phyloP scores from a whole-genome alignment of 225 moss, liverwort and hornwort species.

The Antitrichia curtipendula region DNA sequence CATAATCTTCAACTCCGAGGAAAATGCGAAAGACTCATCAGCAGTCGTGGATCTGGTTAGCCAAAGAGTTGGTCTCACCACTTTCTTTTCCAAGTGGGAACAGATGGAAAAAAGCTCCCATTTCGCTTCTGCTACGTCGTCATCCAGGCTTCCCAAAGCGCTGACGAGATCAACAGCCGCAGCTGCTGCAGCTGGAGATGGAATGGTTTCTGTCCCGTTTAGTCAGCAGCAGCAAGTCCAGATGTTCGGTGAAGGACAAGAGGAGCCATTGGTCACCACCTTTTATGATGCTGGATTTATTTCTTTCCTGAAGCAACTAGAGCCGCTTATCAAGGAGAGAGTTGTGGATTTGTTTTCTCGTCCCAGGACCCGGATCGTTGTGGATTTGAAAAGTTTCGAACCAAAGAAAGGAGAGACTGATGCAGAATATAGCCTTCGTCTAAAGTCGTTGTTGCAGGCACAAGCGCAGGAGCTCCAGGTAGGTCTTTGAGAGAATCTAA shows the following conservation, averaged over 20 bases:
- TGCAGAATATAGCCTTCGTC: conserved; percentile 42
- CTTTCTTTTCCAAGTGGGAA: conserved; percentile 87
- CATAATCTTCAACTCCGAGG: conserved; percentile 67
- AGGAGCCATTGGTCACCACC: conserved; percentile 75
- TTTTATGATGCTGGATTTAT: conserved; percentile 89
- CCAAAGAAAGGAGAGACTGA: conserved; percentile 67
- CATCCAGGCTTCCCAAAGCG: conserved; percentile 83
- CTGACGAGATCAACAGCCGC: conserved; percentile 89
- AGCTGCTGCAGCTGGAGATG: conserved; percentile 82
- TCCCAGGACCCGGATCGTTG: conserved; percentile 48
- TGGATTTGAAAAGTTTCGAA: conserved; percentile 59
- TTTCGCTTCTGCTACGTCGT: conserved; percentile 56
- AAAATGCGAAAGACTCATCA: conserved; percentile 55
- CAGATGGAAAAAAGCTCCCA: conserved; percentile 76
- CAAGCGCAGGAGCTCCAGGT: conserved; percentile 95
- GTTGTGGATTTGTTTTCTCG: conserved; percentile 87
- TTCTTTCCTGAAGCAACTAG: conserved; percentile 53
- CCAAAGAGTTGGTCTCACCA: conserved; percentile 71
- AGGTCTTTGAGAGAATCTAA: neutral
- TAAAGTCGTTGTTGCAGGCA: conserved; percentile 52
- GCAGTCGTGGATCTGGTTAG: conserved; percentile 67
- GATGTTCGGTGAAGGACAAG: conserved; percentile 8
- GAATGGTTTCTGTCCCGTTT: conserved; percentile 51
- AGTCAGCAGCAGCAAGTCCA: conserved; percentile 40
- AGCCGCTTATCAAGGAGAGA: conserved; percentile 72